These are phyloP conservation scores for Geoglossum cookeanum DNA, from an alignment of 2,329 filamentous ascomycete genomes.

Conservation along the genomic window DNA sequence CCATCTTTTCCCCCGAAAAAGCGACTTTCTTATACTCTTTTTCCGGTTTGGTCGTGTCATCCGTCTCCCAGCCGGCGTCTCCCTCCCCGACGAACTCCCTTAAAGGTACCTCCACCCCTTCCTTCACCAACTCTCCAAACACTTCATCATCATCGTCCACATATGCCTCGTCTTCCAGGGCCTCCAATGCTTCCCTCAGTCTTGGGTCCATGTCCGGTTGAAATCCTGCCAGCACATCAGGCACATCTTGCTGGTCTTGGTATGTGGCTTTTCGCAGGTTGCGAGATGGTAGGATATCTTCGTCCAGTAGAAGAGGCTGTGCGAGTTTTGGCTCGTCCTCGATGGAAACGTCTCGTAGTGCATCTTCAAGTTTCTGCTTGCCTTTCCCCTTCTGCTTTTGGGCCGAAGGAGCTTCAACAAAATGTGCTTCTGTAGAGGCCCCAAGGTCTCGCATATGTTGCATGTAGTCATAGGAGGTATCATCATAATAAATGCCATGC, in stretches of 20 bases:
- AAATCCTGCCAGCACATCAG: slow-evolving; percentile 80
- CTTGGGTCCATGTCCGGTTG: slow-evolving; percentile 96
- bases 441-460: slow-evolving; percentile 84
- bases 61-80: slow-evolving; percentile 65
- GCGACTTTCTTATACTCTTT: slow-evolving; percentile 10
- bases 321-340: slow-evolving; percentile 25
- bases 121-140: slow-evolving; percentile 53
- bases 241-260: slow-evolving; percentile 81
- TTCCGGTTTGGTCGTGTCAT: slow-evolving; percentile 59
- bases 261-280: slow-evolving; percentile 63
- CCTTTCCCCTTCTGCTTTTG: slow-evolving; percentile 39
- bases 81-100: slow-evolving; percentile 61
- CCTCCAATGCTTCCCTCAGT: slow-evolving; percentile 76
- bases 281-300: slow-evolving; percentile 60
- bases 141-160: slow-evolving; percentile 72
- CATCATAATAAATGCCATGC: slow-evolving; percentile 86
- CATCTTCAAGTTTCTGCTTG: slow-evolving; percentile 68
- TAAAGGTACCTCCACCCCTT: slow-evolving; percentile 54
- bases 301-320: slow-evolving; percentile 40
- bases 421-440: slow-evolving; percentile 45
- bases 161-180: slow-evolving; percentile 86
- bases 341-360: slow-evolving; percentile 40
- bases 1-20: slow-evolving; percentile 26
- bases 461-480: slow-evolving; percentile 97
- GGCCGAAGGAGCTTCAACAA: slow-evolving; percentile 49